Percentiles rank a stretch among this genome's conserved stretches.
Evolutionary conservation across 768 basidiomycete species (phyloP).

Genomic region (Cystofilobasidium macerans): DNA sequence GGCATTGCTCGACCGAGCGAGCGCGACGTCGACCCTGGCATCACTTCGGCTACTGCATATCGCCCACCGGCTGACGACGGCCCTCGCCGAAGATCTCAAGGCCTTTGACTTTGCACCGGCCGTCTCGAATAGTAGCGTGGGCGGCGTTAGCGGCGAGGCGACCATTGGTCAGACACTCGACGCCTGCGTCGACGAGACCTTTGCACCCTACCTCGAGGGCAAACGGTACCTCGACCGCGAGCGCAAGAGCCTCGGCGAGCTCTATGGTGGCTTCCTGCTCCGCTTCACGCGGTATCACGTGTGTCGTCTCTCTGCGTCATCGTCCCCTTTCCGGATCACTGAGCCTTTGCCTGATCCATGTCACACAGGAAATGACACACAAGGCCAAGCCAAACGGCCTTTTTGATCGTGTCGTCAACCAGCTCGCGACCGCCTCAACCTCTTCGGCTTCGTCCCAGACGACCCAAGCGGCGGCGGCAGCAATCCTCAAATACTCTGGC

Average conservation of each 20-base stretch:
- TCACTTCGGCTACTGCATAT: constrained; percentile 84
- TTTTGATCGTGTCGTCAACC: constrained; percentile 87
- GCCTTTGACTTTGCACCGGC: constrained; percentile 67
- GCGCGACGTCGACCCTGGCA: constrained; percentile 70
- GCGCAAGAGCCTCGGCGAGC: constrained; percentile 63
- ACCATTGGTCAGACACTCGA: constrained; percentile 58
- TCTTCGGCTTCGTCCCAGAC: constrained; percentile 40
- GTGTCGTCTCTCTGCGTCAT: constrained; percentile 31
- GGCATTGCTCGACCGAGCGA: constrained; percentile 63
- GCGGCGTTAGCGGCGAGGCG: not conserved
- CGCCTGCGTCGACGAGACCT: constrained; percentile 87
- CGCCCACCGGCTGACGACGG: constrained; percentile 64
- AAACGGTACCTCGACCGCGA: constrained; percentile 85
- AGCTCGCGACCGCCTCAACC: constrained; percentile 57
- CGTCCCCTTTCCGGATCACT: too few relatives aligned
- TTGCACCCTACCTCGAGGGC: constrained; percentile 85
- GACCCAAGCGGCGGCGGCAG: constrained; percentile 71
- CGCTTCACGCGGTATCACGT: constrained; percentile 85
- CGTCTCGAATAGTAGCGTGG: not conserved
- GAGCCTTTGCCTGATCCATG: constrained; percentile 29
- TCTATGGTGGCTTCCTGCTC: constrained; percentile 62
- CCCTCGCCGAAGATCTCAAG: constrained; percentile 81
- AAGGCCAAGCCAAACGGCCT: constrained; percentile 50
- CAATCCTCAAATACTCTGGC: constrained; percentile 81
- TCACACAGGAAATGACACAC: constrained; percentile 41